A percentile compares a stretch with the other conserved stretches of the same genome.
These are phyloP conservation scores for Coemansia sp. DNA, from an alignment of 192 early-diverging fungal genomes.

Conservation along the genomic window DNA sequence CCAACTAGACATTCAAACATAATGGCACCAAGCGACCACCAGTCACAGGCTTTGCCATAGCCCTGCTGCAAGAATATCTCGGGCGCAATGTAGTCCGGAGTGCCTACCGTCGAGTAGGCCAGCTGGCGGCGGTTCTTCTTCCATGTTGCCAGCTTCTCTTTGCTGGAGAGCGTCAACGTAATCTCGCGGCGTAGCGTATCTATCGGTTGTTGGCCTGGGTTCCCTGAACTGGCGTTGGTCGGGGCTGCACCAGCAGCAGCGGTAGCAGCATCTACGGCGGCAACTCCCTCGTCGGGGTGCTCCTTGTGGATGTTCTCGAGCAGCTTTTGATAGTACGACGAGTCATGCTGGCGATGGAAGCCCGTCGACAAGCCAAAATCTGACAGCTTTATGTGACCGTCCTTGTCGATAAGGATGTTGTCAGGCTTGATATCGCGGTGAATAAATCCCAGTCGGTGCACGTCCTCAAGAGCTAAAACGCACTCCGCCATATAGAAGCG, in stretches of 20 bases:
- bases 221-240: slow-evolving; percentile 1
- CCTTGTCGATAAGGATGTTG: slow-evolving; percentile 92
- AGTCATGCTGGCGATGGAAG: slow-evolving; percentile 99
- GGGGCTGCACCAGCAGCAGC: slow-evolving; percentile 22
- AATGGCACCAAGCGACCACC: slow-evolving; percentile 99
- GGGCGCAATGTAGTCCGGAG: slow-evolving; percentile 97
- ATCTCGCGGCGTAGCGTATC: slow-evolving; percentile 68
- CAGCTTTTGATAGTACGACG: slow-evolving; percentile 87
- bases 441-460: slow-evolving; percentile 93
- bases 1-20: slow-evolving; percentile 99
- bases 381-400: slow-evolving; percentile 98
- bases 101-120: slow-evolving; percentile 98
- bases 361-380: slow-evolving; percentile 99
- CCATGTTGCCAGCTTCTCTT: slow-evolving; percentile 98
- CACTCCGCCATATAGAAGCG: slow-evolving; percentile 99
- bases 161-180: slow-evolving; percentile 88
- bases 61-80: slow-evolving; percentile 95
- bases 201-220: slow-evolving; percentile 53
- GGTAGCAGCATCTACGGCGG: slow-evolving; percentile 44
- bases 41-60: slow-evolving; percentile 98
- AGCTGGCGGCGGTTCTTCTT: slow-evolving; percentile 93
- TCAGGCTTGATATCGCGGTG: slow-evolving; percentile 90
- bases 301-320: slow-evolving; percentile 69
- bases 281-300: slow-evolving; percentile 45
- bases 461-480: slow-evolving; percentile 87